A percentile compares a stretch with the other conserved stretches of the same genome.
phyloP scores from a whole-genome alignment of 768 basidiomycete species.

The Pleurotus salmoneostramineus region DNA sequence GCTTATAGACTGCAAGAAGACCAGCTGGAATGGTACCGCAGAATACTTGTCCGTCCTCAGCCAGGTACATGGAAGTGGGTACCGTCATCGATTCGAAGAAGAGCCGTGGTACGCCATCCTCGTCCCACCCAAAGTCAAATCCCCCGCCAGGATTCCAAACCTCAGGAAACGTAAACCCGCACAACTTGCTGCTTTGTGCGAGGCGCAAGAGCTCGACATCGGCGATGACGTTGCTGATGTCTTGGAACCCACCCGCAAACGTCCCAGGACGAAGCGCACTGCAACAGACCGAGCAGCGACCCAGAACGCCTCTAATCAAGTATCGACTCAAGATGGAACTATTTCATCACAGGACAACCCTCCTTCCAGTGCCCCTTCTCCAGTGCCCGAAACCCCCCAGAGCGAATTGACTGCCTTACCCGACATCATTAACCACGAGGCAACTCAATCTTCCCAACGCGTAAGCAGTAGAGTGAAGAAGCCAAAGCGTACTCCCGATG shows the following conservation, averaged over 20 bases:
- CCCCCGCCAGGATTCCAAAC: conserved; percentile 16
- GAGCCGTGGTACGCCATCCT: conserved; percentile 28
- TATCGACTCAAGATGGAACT: not conserved
- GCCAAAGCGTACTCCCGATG: not conserved
- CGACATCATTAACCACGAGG: not conserved
- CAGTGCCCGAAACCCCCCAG: not conserved
- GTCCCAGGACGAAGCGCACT: conserved; percentile 15
- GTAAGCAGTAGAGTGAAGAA: not conserved
- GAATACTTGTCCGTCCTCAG: conserved; percentile 34
- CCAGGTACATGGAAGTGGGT: conserved; percentile 27
- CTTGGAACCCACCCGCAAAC: conserved; percentile 26
- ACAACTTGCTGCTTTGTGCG: conserved; percentile 19
- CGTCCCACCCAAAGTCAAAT: conserved; percentile 25
- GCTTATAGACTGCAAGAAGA: conserved; percentile 29
- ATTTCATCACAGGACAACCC: not conserved
- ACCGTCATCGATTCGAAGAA: conserved; percentile 23
- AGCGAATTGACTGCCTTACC: not conserved
- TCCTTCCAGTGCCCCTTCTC: not conserved
- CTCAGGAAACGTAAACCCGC: conserved; percentile 29
- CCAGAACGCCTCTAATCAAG: not conserved
- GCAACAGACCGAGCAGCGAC: not conserved
- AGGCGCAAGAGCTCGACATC: conserved; percentile 18
- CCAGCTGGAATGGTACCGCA: conserved; percentile 39
- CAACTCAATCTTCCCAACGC: not conserved
- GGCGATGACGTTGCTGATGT: conserved; percentile 21